A percentile compares a stretch with the other conserved stretches of the same genome.
Evolutionary conservation across 164 flowering plant genomes (phyloP).

Genomic region (Tinospora cordifolia): DNA sequence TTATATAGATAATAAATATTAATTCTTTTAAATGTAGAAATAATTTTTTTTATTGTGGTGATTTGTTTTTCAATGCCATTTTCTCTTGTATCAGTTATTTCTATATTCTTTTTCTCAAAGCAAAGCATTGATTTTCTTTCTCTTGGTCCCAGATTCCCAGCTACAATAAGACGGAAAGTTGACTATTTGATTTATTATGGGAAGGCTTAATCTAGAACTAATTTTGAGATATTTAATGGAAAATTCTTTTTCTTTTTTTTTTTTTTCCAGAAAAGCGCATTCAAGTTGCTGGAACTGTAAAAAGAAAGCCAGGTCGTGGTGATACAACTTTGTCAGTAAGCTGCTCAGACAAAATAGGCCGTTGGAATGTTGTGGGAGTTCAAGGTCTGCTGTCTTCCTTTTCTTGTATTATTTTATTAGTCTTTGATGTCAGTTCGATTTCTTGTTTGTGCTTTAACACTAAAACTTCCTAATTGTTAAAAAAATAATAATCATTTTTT

Average conservation of each 20-base stretch:
- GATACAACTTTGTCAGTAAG: conserved; percentile 86
- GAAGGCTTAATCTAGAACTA: no score
- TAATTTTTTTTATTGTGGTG: neutral
- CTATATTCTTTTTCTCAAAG: no score
- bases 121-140: neutral
- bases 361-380: conserved; percentile 92
- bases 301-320: conserved; percentile 98
- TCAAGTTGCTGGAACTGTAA: conserved; percentile 41
- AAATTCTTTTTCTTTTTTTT: neutral
- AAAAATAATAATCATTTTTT: neutral
- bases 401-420: neutral
- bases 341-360: conserved; percentile 95
- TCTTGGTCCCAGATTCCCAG: no score
- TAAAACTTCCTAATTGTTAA: neutral
- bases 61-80: neutral
- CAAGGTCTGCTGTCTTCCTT: conserved; percentile 51
- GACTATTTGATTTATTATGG: neutral
- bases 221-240: no score
- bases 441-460: neutral
- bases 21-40: neutral
- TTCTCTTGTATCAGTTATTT: no score
- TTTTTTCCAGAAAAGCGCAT: conserved; percentile 29
- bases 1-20: neutral
- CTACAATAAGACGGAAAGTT: no score
- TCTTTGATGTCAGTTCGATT: neutral